Evolutionary conservation across 371 early-diverging fungal species (phyloP), one percentile per base, ranked within the genome.

Genomic region (Mortierella sp.): DNA sequence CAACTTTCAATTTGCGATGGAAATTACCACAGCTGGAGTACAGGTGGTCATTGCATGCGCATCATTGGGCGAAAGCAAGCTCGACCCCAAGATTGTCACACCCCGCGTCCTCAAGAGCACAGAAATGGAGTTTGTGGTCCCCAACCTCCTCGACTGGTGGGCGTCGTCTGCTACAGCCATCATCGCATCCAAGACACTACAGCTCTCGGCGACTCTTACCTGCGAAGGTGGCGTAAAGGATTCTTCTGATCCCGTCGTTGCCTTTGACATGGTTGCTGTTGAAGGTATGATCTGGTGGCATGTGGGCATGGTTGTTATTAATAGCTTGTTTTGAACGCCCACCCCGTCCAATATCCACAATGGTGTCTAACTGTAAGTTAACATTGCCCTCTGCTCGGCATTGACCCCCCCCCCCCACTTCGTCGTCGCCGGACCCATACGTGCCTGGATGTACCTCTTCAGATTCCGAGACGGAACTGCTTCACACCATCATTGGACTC

Each of bases 401-500:
- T 24, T 24, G 24, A 21, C 53, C n/a, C n/a, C n/a, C n/a, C n/a
- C n/a, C n/a, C n/a, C n/a, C n/a, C 53, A 3, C 5, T 5, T 21
- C 40, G 64, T 40, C 64, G 21, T 64, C 21, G 24, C 40, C 0
- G 48, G 64, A 64, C 24, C 64, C 64, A 64, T 40, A 64, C 37
- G 37, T 8, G 40, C 21, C 64, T 64, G 37, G 24, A 37, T 34
- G 34, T 64, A 64, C 24, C 31, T 48, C 51, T 51, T 53, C 34
- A 85, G 85, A 85, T 40, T 85, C 85, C 34, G 85, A 85, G 55
- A 64, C 54, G 6, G 85, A 85, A 16, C 69, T 85, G 31, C 73
- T 85, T 3, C 76, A 78, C 51, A 59, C 55, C 34, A 76, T 85
- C 55, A 26, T 81, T 6, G 70, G 54, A 24, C 76, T 85, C 9